Percentiles rank a stretch among this genome's conserved stretches.
phyloP scores from a whole-genome alignment of 352 stramenopile species.

The Phytophthora litchii region DNA sequence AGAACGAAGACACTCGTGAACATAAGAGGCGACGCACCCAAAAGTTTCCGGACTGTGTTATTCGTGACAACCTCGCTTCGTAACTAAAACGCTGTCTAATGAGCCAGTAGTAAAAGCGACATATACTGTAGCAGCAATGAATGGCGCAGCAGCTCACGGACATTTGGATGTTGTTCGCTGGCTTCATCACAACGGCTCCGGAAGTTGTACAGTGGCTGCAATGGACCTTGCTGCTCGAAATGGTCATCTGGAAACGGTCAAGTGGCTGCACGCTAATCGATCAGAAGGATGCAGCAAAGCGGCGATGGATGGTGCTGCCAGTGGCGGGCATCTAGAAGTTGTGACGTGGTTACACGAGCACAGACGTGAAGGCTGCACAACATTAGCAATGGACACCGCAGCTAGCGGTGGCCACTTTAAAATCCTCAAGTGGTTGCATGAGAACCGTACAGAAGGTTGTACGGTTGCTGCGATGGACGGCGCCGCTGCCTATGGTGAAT shows the following conservation, averaged over 20 bases:
- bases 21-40: conserved; percentile 1
- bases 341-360: conserved; percentile 19
- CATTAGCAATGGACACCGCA: conserved; percentile 13
- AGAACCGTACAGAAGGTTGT: conserved; percentile 14
- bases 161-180: conserved; percentile 19
- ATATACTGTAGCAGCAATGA: conserved; percentile 13
- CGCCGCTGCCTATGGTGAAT: conserved; percentile 7
- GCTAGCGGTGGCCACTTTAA: conserved; percentile 4
- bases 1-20: not conserved
- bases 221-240: conserved; percentile 16
- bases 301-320: conserved; percentile 18
- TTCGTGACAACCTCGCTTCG: not conserved
- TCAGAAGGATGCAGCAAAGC: conserved; percentile 5
- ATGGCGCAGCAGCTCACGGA: conserved; percentile 10
- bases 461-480: conserved; percentile 13
- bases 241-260: conserved; percentile 15
- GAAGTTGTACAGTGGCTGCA: conserved; percentile 9
- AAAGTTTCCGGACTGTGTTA: not conserved
- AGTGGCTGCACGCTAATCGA: conserved; percentile 21
- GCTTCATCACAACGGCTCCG: conserved; percentile 8
- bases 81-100: not conserved
- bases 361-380: conserved; percentile 11
- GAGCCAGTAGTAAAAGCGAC: not conserved
- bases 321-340: conserved; percentile 9
- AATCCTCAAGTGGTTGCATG: conserved; percentile 15